Conservation (phyloP, 306 rosid species). For the Leucaena leucocephala region DNA sequence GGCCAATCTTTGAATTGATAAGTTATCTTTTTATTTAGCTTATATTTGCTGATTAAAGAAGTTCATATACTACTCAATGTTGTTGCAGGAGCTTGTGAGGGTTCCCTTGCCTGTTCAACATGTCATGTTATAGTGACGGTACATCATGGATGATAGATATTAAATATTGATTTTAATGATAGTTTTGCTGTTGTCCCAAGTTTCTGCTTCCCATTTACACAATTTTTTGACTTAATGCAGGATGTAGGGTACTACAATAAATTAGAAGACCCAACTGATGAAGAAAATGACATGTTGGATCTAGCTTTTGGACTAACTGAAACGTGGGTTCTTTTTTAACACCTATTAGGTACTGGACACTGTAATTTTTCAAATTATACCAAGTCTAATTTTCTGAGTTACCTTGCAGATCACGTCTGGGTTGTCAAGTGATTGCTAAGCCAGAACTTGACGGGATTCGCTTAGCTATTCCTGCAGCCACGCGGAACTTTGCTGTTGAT, state of each 20-base stretch:
- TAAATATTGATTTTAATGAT: slow-evolving; percentile 24
- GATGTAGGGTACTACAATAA: slow-evolving; percentile 80
- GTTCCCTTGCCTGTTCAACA: slow-evolving; percentile 88
- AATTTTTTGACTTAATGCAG: slow-evolving; percentile 44
- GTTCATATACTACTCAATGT: slow-evolving; percentile 38
- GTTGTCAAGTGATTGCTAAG: slow-evolving; percentile 92
- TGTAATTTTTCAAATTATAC: neutral
- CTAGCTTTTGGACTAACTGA: slow-evolving; percentile 86
- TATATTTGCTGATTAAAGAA: neutral
- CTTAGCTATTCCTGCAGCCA: slow-evolving; percentile 85
- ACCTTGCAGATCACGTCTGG: slow-evolving; percentile 80
- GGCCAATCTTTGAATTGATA: neutral
- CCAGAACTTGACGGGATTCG: slow-evolving; percentile 86
- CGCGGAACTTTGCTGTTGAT: slow-evolving; percentile 90
- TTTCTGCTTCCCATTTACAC: slow-evolving; percentile 14
- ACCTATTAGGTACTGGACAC: neutral
- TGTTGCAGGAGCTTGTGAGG: slow-evolving; percentile 86
- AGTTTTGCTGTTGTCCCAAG: slow-evolving; percentile 24
- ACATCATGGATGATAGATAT: slow-evolving; percentile 35
- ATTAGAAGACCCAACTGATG: slow-evolving; percentile 91
- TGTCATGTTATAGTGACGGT: slow-evolving; percentile 90
- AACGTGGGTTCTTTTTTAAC: slow-evolving; percentile 61
- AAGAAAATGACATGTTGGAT: slow-evolving; percentile 98
- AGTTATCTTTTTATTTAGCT: neutral
- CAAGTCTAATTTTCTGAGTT: slow-evolving; percentile 27